Evolutionary conservation across 2,329 filamentous ascomycete species (phyloP), one percentile per base, ranked within the genome.

Genomic region (Cladorrhinum sp.): DNA sequence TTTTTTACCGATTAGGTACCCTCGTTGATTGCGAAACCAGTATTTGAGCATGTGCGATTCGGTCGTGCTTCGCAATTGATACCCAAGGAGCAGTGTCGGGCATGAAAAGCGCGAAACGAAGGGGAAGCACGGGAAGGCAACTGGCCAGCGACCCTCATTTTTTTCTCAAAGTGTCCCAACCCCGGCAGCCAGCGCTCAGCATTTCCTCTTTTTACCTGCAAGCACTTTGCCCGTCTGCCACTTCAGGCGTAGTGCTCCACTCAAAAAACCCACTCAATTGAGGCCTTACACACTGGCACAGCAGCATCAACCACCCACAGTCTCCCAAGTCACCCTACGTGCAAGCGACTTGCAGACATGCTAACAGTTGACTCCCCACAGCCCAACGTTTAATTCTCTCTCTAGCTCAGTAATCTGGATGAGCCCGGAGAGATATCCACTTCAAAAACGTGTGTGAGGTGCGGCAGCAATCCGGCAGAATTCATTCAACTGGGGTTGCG

Each of bases 61-160:
- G 48, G 57, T 55, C 29, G 61, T 60, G 54, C 22, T 32, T 45
- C 45, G 48, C 58, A 50, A 58, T 69, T 68, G 67, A 50, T 69
- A 68, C 67, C 67, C 66, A 69, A 66, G 60, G 66, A 58, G 53
- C 53, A 58, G 61, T 55, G 61, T 70, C 67, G 65, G 68, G 68
- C 67, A 70, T 60, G 56, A 69, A 70, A 65, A 27, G 48, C 20
- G 60, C 60, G 56, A 60, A 63, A 63, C 58, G 55, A 62, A 62
- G 51, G 60, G 59, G 45, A 51, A 60, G 54, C 62, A 59, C 58
- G 53, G 48, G 53, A 59, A 57, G 53, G 18, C 41, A 55, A 62
- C 32, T 58, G 55, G 60, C 54, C 29, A 61, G 57, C 51, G 48
- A 59, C 36, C n/a, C 32, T 52, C 45, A 24, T 59, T 50, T 50